Base-by-base conservation (phyloP, 2,329 filamentous ascomycete genomes). In the Scorias spongiosa region DNA sequence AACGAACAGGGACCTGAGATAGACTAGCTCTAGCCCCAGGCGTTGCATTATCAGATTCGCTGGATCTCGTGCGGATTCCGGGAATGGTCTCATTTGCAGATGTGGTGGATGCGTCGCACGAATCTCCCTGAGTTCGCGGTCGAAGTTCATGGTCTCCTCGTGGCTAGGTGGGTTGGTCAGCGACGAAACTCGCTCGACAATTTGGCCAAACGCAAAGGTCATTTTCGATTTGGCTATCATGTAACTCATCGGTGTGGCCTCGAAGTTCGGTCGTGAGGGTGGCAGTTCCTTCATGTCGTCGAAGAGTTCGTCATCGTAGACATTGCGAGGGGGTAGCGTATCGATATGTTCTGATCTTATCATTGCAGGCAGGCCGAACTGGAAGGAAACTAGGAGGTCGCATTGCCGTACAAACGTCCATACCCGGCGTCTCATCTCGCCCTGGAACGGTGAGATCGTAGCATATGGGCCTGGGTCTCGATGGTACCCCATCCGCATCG, bases 1-100 rank as follows among this genome's bases (percentile, higher is more conserved):
- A 17, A 94, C 75, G 54, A 86, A 93, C 54, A 93, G 74, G 14
- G 87, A 83, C 64, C 93, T 94, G 50, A 93, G 79, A 57, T 87
- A 93, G 5, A 95, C 66, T 41, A 91, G 80, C 48, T 91, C 84
- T 29, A 95, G 67, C 45, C 82, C 83, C 58, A 87, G 88, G 26
- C 88, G 79, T 42, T 88, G 82, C 67, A 93, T 81, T 46, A 95
- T 75, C 29, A 80, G 55, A 17, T 71, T 72, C 2, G 74, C 68
- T 1, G 76, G 80, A 47, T 94, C 88, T 40, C 79, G 71, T 4
- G 76, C 80, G 37, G 74, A 77, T 44, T 85, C 81, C 46, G 88
- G 81, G 46, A 93, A 71, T 0, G 80, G 72, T 29, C 80, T 78
- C 51, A 93, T 70, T 52, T 78, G 80, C 29, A 96, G 69, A 60